Conservation (phyloP, 306 rosid genomes). For the Inga laurina region DNA sequence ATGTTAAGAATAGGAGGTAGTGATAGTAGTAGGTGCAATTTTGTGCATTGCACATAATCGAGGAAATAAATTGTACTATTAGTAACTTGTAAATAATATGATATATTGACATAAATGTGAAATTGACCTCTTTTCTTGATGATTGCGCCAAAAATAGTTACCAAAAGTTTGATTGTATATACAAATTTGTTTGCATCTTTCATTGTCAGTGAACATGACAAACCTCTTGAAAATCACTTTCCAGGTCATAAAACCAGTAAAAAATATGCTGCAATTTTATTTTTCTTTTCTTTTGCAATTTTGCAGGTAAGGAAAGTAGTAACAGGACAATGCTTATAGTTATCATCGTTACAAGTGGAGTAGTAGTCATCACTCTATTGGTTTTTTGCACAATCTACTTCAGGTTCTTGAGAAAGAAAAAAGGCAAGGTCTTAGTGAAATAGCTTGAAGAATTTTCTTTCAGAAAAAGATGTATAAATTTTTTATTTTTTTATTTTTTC, state of each 20-base stretch:
- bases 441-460: background rate
- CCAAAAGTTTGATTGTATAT: background rate
- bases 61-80: background rate
- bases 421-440: slow-evolving; percentile 7
- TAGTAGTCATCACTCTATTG: background rate
- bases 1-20: no score
- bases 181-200: background rate
- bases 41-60: background rate
- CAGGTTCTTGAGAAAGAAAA: slow-evolving; percentile 34
- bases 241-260: background rate
- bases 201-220: background rate
- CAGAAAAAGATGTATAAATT: background rate
- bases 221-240: background rate
- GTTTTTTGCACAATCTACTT: slow-evolving; percentile 31
- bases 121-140: background rate
- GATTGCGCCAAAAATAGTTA: background rate
- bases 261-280: background rate
- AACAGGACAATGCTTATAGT: slow-evolving; percentile 15
- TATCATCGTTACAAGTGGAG: slow-evolving; percentile 17
- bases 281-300: background rate
- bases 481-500: background rate
- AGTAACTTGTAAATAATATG: background rate
- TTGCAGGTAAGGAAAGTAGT: slow-evolving; percentile 28
- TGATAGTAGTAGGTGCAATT: background rate
- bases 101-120: background rate